Evolutionary conservation across 2,329 filamentous ascomycete genomes (phyloP).

Genomic region (Microcera coccophila): DNA sequence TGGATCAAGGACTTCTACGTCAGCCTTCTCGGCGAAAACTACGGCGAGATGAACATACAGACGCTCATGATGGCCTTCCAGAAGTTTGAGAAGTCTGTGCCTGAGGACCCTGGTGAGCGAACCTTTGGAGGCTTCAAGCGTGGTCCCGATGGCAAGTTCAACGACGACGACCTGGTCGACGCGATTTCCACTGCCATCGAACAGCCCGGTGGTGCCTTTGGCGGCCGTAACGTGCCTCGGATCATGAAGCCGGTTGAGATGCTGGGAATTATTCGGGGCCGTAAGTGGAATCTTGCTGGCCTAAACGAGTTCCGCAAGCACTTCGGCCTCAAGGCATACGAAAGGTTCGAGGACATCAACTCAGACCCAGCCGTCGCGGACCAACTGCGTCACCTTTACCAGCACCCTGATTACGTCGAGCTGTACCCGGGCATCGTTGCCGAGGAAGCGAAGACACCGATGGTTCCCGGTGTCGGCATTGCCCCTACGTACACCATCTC

Average conservation of each 20-base stretch:
- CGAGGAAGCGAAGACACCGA: slow-evolving; percentile 70
- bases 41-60: slow-evolving; percentile 52
- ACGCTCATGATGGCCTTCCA: slow-evolving; percentile 61
- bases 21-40: slow-evolving; percentile 54
- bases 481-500: slow-evolving; percentile 73
- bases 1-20: slow-evolving; percentile 72
- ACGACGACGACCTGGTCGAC: slow-evolving; percentile 71
- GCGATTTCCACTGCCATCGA: slow-evolving; percentile 68
- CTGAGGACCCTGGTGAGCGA: slow-evolving; percentile 64
- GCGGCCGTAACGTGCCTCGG: slow-evolving; percentile 68
- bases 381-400: slow-evolving; percentile 64
- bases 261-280: slow-evolving; percentile 71
- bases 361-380: slow-evolving; percentile 67
- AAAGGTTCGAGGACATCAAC: slow-evolving; percentile 80
- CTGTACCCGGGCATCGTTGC: slow-evolving; percentile 75
- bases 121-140: slow-evolving; percentile 64
- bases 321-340: slow-evolving; percentile 71
- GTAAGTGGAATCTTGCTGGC: slow-evolving; percentile 72
- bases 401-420: slow-evolving; percentile 75
- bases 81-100: slow-evolving; percentile 58
- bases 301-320: slow-evolving; percentile 84
- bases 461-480: slow-evolving; percentile 71
- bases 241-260: slow-evolving; percentile 74
- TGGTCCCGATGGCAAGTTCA: slow-evolving; percentile 62
- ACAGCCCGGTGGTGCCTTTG: slow-evolving; percentile 71